Evolutionary conservation across 208 protist genomes (phyloP).

Genomic region (Leishmania turanica): DNA sequence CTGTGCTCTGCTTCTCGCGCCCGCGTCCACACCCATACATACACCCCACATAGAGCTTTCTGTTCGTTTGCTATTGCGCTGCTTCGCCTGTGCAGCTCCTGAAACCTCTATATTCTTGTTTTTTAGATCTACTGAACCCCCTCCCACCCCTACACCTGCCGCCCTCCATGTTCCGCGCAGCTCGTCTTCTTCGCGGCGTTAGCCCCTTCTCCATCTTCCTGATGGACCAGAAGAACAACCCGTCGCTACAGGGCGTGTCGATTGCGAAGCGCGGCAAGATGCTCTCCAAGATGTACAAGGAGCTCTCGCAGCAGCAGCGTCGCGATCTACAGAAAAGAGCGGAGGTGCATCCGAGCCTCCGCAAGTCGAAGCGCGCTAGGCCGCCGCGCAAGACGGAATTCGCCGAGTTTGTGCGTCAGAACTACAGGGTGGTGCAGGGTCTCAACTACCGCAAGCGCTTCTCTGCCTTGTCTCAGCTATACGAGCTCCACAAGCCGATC

Average conservation of each 20-base stretch:
- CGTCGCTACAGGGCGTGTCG: slow-evolving; percentile 63
- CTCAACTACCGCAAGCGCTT: slow-evolving; percentile 77
- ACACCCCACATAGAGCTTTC: not conserved
- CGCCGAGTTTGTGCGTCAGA: slow-evolving; percentile 71
- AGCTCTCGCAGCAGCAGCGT: slow-evolving; percentile 56
- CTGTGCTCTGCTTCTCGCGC: not conserved
- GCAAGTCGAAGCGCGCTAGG: slow-evolving; percentile 25
- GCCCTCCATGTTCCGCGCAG: slow-evolving; percentile 63
- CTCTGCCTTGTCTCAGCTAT: slow-evolving; percentile 74
- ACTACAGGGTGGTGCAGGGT: slow-evolving; percentile 72
- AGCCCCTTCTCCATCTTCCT: slow-evolving; percentile 90
- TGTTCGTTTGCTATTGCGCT: not conserved
- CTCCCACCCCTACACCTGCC: not conserved
- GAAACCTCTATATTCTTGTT: not conserved
- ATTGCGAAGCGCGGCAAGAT: slow-evolving; percentile 65
- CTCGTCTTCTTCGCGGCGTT: slow-evolving; percentile 55
- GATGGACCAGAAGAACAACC: slow-evolving; percentile 91
- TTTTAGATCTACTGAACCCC: not conserved
- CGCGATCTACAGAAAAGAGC: slow-evolving; percentile 67
- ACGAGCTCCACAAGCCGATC: slow-evolving; percentile 75
- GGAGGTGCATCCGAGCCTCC: slow-evolving; percentile 55
- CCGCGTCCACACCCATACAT: not conserved
- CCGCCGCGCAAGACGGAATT: slow-evolving; percentile 44
- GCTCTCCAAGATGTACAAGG: slow-evolving; percentile 88
- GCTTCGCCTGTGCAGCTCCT: not conserved